Base-by-base conservation (phyloP, 768 basidiomycete genomes). In the Leccinum uliginosum region DNA sequence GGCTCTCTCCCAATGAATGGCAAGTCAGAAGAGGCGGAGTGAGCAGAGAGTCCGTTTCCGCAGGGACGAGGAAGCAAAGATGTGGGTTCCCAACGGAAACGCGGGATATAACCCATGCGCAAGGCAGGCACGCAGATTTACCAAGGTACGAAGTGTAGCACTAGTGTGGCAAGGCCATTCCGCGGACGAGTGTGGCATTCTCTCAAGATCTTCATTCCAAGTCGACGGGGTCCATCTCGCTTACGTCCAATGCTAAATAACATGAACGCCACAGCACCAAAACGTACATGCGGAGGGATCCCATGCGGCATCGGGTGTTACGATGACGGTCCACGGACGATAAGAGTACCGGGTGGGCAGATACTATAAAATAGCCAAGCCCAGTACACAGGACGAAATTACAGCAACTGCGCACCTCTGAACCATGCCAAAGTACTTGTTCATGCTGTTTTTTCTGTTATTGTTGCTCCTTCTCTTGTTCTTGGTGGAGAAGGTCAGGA, bases 391-490 rank as follows among this genome's bases (percentile, higher is more conserved):
- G 19, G 53, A 29, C 19, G 8, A 14, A 44, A 9, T 30, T 15
- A 43, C 53, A 29, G 11, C 14, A 44, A 14, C 26, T 27, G 29
- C 53, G n/a, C 23, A 57, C 57, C 59, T 47, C 23, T 50, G 15
- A 40, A 19, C 49, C 44, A 68, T 67, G 60, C 24, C 35, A 26
- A 59, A 56, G 4, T n/a, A 43, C 40, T 53, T 60, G 23, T 68
- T 59, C 53, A 48, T 68, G 32, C 30, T 67, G 35, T 59, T 61
- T 38, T 54, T 68, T 29, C 40, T 63, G 17, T 21, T 63, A 14
- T 1, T 48, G 6, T 11, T 61, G 1, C 47, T 46, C 21, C 27
- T 59, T 35, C 23, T 38, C 4, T 19, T 26, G 14, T 11, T 50
- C 40, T 10, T 27, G n/a, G 43, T 43, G 27, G 55, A 27, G 47